A percentile compares a stretch with the other conserved stretches of the same genome.
Evolutionary conservation across 345 rosid genomes (phyloP).

Genomic region (Moricandia arvensis): DNA sequence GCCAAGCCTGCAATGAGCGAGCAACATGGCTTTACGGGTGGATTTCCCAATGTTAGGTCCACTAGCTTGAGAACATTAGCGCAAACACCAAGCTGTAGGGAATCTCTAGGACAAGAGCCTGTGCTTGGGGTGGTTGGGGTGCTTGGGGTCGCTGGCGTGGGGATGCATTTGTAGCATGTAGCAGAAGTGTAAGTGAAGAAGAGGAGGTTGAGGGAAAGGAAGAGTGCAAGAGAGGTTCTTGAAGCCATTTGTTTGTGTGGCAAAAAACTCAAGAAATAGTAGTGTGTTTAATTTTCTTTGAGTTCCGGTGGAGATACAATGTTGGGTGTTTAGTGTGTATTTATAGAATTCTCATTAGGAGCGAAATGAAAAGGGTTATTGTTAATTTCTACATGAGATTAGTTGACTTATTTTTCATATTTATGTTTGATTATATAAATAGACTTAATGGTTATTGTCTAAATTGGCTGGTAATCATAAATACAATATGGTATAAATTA

Average conservation of each 20-base stretch:
- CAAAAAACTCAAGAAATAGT: slow-evolving; percentile 7
- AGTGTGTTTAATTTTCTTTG: background rate
- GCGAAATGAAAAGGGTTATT: background rate
- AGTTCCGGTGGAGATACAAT: slow-evolving; percentile 15
- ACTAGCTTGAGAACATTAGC: slow-evolving; percentile 39
- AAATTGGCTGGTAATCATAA: slow-evolving; percentile 16
- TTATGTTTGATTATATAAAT: background rate
- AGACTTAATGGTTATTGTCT: background rate
- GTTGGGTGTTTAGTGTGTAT: slow-evolving; percentile 16
- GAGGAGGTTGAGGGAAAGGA: slow-evolving; percentile 51
- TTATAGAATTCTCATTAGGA: slow-evolving; percentile 22
- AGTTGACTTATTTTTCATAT: background rate
- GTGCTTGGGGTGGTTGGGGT: slow-evolving; percentile 4
- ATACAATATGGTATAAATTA: background rate
- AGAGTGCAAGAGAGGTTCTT: slow-evolving; percentile 51
- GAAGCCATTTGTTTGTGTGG: slow-evolving; percentile 40
- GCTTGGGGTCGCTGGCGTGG: slow-evolving; percentile 6
- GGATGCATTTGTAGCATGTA: slow-evolving; percentile 48
- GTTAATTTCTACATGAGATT: background rate
- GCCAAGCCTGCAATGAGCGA: slow-evolving; percentile 41
- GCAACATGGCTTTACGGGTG: slow-evolving; percentile 46
- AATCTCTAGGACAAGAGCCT: slow-evolving; percentile 41
- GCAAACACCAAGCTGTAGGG: slow-evolving; percentile 41
- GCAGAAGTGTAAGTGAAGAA: slow-evolving; percentile 49
- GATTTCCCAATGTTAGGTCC: slow-evolving; percentile 37